Evolutionary conservation across 2,329 filamentous ascomycete species (phyloP), one percentile per base, ranked within the genome.

Genomic region (Mycosphaerella sp.): DNA sequence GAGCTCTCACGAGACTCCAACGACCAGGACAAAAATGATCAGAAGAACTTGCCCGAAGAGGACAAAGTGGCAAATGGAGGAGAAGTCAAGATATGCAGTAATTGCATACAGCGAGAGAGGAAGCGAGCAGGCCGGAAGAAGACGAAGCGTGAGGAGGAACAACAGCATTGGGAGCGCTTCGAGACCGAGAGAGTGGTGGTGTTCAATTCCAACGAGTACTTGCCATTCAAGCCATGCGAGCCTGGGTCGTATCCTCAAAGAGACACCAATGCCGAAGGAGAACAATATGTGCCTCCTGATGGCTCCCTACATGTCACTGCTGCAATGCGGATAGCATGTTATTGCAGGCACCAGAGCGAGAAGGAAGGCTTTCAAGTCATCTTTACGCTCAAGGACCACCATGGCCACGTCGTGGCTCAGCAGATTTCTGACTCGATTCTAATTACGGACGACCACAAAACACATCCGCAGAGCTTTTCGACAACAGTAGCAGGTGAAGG

Each of bases 381-480:
- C 57, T 95, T 97, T 70, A 97, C 91, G 1, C 78, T 98, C 64
- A 95, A 90, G 66, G 88, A 96, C 69, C 81, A 81, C 64, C 74
- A 81, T 57, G 86, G 84, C 61, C 82, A 82, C 40, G 73, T 95
- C 28, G 74, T 97, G 39, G 87, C 89, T 6, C 91, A 98, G 70
- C 82, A 84, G 46, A 85, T 95, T 58, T 89, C 88, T 16, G 83
- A 85, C 49, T 87, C 89, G 0, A 95, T 97, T 58, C 91, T 96
- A 79, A 96, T 97, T 57, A 97, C 93, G 1, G 91, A 98, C 66
- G 91, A 98, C 64, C 91, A 97, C 74, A 97, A 97, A 73, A 95
- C 89, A 6, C 86, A 88, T 61, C 65, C 66, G 12, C 62, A 60
- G 16, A 60, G 55, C 41, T 64, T 64, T 47, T 59, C 64, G 28